These are phyloP conservation scores for Capronia epimyces DNA, from an alignment of 2,329 filamentous ascomycete species.

Conservation along the genomic window DNA sequence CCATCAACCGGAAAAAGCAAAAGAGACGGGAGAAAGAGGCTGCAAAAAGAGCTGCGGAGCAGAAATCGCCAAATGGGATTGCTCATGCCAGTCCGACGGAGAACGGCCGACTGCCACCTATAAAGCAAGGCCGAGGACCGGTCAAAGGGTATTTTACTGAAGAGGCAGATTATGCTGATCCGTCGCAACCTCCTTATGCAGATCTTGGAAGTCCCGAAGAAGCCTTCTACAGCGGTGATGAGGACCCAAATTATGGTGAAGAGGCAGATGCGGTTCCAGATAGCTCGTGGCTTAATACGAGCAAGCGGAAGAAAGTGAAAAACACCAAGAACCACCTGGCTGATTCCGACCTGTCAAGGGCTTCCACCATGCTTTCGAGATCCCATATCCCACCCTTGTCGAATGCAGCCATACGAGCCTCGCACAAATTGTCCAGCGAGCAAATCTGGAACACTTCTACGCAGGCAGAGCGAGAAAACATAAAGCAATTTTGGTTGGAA, in stretches of 20 bases:
- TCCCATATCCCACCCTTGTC: slow-evolving; percentile 43
- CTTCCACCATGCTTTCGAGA: slow-evolving; percentile 35
- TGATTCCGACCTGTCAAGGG: slow-evolving; percentile 17
- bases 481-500: slow-evolving; percentile 97
- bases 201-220: slow-evolving; percentile 48
- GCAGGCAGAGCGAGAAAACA: slow-evolving; percentile 88
- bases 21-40: slow-evolving; percentile 83
- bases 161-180: slow-evolving; percentile 33
- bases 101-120: slow-evolving; percentile 22
- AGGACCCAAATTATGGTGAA: slow-evolving; percentile 38
- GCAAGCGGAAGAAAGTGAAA: slow-evolving; percentile 32
- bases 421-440: slow-evolving; percentile 57
- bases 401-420: slow-evolving; percentile 39
- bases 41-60: slow-evolving; percentile 60
- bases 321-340: slow-evolving; percentile 8
- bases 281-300: slow-evolving; percentile 27
- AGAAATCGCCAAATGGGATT: slow-evolving; percentile 30
- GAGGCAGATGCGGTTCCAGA: slow-evolving; percentile 28
- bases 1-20: slow-evolving; percentile 88
- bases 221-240: slow-evolving; percentile 54
- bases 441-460: slow-evolving; percentile 98
- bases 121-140: slow-evolving; percentile 27
- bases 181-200: slow-evolving; percentile 34
- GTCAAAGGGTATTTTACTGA: slow-evolving; percentile 31
- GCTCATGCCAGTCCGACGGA: not conserved